Conservation (phyloP, 305 asterid genomes). For the Solanum chacoense region DNA sequence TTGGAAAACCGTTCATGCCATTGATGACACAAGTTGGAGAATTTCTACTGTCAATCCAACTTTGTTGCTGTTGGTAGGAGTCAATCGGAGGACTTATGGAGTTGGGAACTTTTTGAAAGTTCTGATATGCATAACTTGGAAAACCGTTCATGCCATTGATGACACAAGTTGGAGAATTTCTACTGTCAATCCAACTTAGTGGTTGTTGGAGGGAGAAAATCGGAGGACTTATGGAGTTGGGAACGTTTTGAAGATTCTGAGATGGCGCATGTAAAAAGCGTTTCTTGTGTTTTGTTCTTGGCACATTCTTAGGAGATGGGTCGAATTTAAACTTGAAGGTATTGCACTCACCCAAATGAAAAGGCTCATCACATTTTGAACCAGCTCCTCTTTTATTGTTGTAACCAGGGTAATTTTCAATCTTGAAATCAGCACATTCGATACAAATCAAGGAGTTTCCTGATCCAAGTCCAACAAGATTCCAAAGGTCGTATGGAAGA, state of each 20-base stretch:
- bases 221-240: not conserved
- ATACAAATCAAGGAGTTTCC: slow-evolving; percentile 14
- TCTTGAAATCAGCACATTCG: slow-evolving; percentile 26
- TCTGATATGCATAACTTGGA: not conserved
- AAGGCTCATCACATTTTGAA: slow-evolving; percentile 30
- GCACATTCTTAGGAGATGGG: not conserved
- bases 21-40: not conserved
- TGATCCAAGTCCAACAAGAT: slow-evolving; percentile 28
- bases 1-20: not conserved
- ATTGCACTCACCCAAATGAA: slow-evolving; percentile 31
- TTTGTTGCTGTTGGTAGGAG: not conserved
- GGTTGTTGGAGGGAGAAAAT: not conserved
- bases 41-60: not conserved
- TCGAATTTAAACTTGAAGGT: slow-evolving; percentile 38
- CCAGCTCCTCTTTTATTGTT: slow-evolving; percentile 48
- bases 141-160: not conserved
- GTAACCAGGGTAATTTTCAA: slow-evolving; percentile 45
- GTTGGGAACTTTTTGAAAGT: not conserved
- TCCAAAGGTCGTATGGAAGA: slow-evolving; percentile 32
- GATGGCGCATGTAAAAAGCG: not conserved
- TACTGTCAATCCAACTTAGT: not conserved
- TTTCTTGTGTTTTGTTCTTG: not conserved
- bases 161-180: not conserved
- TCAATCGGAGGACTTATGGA: not conserved
- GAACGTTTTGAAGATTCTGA: not conserved